These are phyloP conservation scores for Sporisorium exsertum DNA, from an alignment of 1,284 basidiomycete species.

Conservation along the genomic window DNA sequence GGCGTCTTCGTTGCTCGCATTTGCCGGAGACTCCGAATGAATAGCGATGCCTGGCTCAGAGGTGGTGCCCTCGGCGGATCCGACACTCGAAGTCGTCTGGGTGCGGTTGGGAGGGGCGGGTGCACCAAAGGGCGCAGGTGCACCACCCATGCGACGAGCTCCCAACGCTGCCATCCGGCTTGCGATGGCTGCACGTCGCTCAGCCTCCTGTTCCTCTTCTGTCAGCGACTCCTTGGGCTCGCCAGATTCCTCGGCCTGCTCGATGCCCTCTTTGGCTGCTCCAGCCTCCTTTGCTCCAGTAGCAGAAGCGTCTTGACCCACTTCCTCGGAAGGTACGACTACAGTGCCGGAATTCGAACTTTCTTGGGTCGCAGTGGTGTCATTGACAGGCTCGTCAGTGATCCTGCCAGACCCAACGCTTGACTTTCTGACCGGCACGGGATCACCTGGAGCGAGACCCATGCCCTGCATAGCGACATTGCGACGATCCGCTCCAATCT, in stretches of 20 bases:
- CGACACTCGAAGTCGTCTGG: conserved; percentile 22
- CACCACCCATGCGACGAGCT: conserved; percentile 61
- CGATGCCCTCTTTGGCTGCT: neutral
- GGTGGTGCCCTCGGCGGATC: conserved; percentile 29
- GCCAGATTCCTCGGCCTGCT: conserved; percentile 11
- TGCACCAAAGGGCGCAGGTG: conserved; percentile 38
- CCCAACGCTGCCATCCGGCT: conserved; percentile 66
- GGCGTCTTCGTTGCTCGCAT: conserved; percentile 2
- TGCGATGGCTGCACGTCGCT: conserved; percentile 58
- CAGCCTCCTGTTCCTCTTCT: conserved; percentile 59
- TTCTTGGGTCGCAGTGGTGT: conserved; percentile 3
- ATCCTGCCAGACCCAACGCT: conserved; percentile 15
- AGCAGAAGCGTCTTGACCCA: conserved; percentile 1
- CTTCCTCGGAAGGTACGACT: conserved; percentile 2
- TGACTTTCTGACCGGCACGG: conserved; percentile 21
- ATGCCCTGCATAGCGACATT: conserved; percentile 53
- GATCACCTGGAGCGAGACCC: conserved; percentile 41
- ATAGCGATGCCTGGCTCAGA: conserved; percentile 45
- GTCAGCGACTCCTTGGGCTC: conserved; percentile 35
- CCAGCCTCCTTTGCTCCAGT: conserved; percentile 9
- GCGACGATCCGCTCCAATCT: conserved; percentile 44
- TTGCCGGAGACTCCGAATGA: conserved; percentile 14
- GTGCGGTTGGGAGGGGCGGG: conserved; percentile 31
- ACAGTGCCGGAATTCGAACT: neutral
- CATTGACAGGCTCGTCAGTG: conserved; percentile 3